Evolutionary conservation across 371 early-diverging fungal species (phyloP).

Genomic region (Chytridium lagenaria): DNA sequence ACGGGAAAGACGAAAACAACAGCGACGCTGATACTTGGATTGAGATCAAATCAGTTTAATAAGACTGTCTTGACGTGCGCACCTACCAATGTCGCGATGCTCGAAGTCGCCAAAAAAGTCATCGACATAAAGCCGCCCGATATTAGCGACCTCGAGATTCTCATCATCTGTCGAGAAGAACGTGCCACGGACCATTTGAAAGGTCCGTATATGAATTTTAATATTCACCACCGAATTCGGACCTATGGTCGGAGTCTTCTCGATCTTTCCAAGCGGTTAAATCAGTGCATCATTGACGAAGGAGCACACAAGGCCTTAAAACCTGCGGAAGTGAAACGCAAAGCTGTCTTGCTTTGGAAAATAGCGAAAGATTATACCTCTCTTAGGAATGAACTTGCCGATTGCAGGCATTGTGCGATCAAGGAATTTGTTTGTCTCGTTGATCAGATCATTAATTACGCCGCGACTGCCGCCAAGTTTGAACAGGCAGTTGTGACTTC

Average conservation of each 20-base stretch:
- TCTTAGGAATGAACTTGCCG: not conserved
- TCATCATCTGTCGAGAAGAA: not conserved
- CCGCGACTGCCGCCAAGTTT: no score
- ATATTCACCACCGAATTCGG: not conserved
- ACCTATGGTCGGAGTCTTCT: not conserved
- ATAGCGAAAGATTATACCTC: not conserved
- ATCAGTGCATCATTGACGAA: not conserved
- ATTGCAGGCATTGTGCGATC: not conserved
- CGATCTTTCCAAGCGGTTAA: not conserved
- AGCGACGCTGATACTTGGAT: not conserved
- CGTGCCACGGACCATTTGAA: not conserved
- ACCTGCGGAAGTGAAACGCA: not conserved
- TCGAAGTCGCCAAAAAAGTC: not conserved
- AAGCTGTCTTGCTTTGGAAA: not conserved
- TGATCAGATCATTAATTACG: no score
- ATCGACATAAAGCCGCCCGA: not conserved
- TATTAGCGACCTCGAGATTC: not conserved
- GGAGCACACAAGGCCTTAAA: not conserved
- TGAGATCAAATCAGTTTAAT: not conserved
- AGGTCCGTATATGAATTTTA: not conserved
- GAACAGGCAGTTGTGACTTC: not conserved
- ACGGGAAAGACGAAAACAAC: slow-evolving; percentile 29
- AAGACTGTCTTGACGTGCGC: slow-evolving; percentile 23
- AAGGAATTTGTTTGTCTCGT: not conserved
- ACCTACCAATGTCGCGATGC: slow-evolving; percentile 30